A percentile compares a stretch with the other conserved stretches of the same genome.
Conservation (phyloP, 768 basidiomycete species). For the Boletus tomentosulus region DNA sequence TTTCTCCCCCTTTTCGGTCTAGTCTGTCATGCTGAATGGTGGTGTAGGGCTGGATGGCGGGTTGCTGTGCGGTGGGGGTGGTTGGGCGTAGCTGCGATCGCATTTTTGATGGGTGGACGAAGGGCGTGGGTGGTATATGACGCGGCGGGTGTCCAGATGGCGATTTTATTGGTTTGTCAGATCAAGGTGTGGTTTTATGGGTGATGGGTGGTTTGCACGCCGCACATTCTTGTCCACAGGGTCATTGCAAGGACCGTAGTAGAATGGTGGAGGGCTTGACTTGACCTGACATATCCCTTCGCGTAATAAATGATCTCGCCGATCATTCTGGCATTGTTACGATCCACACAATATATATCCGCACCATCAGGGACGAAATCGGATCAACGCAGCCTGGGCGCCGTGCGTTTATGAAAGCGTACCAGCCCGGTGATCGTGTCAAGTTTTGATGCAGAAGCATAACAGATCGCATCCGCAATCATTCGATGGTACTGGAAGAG, state of each 20-base stretch:
- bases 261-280: too few relatives aligned
- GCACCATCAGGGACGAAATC: neutral
- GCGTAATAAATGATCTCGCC: neutral
- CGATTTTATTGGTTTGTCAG: constrained; percentile 9
- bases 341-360: neutral
- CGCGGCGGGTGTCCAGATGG: constrained; percentile 40
- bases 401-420: neutral
- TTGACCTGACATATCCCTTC: neutral
- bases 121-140: constrained; percentile 66
- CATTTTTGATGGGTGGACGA: constrained; percentile 67
- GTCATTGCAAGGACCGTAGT: neutral
- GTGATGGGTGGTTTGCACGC: neutral
- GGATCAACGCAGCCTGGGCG: neutral
- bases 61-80: constrained; percentile 50
- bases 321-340: neutral
- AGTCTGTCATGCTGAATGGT: neutral
- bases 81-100: constrained; percentile 42
- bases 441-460: too few relatives aligned
- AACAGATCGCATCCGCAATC: too few relatives aligned
- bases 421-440: too few relatives aligned
- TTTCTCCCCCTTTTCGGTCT: neutral
- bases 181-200: constrained; percentile 3
- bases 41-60: constrained; percentile 10
- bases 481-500: too few relatives aligned
- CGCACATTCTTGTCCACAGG: neutral